Percentiles rank a stretch among this genome's conserved stretches.
Conservation (phyloP, 306 rosid species). For the Dicorynia guianensis region DNA sequence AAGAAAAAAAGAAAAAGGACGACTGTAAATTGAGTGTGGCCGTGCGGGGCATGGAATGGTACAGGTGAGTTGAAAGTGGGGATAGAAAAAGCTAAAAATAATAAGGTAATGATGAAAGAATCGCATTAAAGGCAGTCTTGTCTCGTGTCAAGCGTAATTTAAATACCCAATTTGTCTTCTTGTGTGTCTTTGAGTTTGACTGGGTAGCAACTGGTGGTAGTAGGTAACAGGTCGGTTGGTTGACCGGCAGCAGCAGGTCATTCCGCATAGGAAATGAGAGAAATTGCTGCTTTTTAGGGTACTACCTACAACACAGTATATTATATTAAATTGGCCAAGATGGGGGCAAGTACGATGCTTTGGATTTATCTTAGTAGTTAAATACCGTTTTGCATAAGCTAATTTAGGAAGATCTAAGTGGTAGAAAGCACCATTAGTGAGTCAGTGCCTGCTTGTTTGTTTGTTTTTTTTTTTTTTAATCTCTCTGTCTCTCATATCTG, state of each 20-base stretch:
- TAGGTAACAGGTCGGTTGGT: constrained; percentile 54
- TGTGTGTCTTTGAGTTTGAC: constrained; percentile 51
- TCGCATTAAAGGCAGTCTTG: constrained; percentile 50
- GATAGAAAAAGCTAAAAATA: constrained; percentile 58
- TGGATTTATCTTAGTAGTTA: constrained; percentile 18
- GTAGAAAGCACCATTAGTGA: constrained; percentile 46
- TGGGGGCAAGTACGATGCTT: constrained; percentile 18
- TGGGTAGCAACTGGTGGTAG: constrained; percentile 46
- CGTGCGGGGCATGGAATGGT: constrained; percentile 39
- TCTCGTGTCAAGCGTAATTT: constrained; percentile 42
- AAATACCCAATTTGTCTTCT: constrained; percentile 42
- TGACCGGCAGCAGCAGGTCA: constrained; percentile 55
- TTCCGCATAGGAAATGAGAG: constrained; percentile 26
- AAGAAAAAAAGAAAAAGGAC: no score
- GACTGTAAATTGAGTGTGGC: no score
- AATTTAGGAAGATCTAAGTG: constrained; percentile 51
- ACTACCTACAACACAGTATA: no score
- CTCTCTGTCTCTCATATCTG: constrained; percentile 24
- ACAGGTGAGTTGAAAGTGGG: constrained; percentile 46
- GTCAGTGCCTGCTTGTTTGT: constrained; percentile 31
- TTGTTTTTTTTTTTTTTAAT: no score
- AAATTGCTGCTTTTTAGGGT: background rate
- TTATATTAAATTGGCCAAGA: no score
- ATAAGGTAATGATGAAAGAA: constrained; percentile 76
- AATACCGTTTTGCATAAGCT: constrained; percentile 55